Conservation (phyloP, 2,329 filamentous ascomycete genomes). For the Pseudopithomyces chartarum region DNA sequence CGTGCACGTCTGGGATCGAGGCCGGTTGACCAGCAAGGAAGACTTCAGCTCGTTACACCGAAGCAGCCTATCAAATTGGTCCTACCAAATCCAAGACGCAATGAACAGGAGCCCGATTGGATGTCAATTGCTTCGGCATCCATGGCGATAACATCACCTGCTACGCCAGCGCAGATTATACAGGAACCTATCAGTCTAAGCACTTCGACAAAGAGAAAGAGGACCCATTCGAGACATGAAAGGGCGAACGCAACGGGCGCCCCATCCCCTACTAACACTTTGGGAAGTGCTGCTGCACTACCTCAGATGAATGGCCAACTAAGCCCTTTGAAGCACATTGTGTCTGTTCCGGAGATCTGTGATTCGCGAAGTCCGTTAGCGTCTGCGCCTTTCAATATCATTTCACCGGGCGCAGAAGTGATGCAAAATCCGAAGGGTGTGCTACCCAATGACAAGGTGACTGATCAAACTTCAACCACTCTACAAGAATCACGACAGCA, state of each 20-base stretch:
- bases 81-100: slow-evolving; percentile 5
- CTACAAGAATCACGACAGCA: slow-evolving; percentile 2
- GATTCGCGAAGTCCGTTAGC: neutral
- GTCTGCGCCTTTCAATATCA: neutral
- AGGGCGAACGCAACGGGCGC: neutral
- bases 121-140: slow-evolving; percentile 30
- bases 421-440: neutral
- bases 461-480: slow-evolving; percentile 1
- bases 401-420: neutral
- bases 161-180: neutral
- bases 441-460: neutral
- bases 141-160: slow-evolving; percentile 28
- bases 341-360: too few species aligned
- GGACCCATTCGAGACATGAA: neutral
- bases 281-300: neutral
- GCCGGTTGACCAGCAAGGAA: slow-evolving; percentile 7
- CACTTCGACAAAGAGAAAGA: neutral
- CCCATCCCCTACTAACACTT: too few species aligned
- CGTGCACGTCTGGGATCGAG: slow-evolving; percentile 15
- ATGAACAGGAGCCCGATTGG: slow-evolving; percentile 11
- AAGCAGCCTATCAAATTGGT: slow-evolving; percentile 16
- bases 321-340: neutral
- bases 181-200: neutral
- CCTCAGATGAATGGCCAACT: neutral
- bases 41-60: slow-evolving; percentile 21